Evolutionary conservation across 139 green algal genomes (phyloP).

Genomic region (Coelastrella sp.): DNA sequence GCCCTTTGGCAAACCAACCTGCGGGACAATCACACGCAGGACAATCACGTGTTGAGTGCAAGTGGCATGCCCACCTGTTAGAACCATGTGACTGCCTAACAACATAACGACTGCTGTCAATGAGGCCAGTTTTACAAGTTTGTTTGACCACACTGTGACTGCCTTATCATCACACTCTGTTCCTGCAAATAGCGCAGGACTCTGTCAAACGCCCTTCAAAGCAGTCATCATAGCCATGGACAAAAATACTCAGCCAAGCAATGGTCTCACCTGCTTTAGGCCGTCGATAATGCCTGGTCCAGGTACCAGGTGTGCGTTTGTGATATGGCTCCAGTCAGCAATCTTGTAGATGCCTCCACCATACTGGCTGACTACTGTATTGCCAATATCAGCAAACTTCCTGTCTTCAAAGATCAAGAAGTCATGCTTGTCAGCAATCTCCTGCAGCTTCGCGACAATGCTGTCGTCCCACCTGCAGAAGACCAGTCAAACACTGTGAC

Average conservation of each 20-base stretch:
- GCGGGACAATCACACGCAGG: too few relatives aligned
- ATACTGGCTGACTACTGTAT: constrained; percentile 96
- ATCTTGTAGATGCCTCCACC: constrained; percentile 76
- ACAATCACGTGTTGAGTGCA: too few relatives aligned
- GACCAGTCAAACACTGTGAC: too few relatives aligned
- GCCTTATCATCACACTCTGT: too few relatives aligned
- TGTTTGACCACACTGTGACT: too few relatives aligned
- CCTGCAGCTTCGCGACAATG: constrained; percentile 61
- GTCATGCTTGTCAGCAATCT: constrained; percentile 93
- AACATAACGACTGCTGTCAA: too few relatives aligned
- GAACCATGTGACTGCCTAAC: too few relatives aligned
- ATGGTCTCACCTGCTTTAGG: constrained; percentile 84
- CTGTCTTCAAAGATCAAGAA: constrained; percentile 99
- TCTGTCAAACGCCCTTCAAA: neutral
- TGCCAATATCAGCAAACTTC: constrained; percentile 99
- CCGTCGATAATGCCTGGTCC: constrained; percentile 98
- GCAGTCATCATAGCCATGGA: neutral
- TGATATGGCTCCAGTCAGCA: constrained; percentile 97
- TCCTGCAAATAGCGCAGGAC: neutral
- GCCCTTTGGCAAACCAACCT: constrained; percentile 71
- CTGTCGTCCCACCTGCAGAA: constrained; percentile 57
- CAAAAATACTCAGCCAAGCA: neutral
- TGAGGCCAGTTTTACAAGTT: too few relatives aligned
- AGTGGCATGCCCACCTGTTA: too few relatives aligned
- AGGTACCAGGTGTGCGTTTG: constrained; percentile 97